A percentile compares a stretch with the other conserved stretches of the same genome.
These are phyloP conservation scores for Chaetomiaceae sp. DNA, from an alignment of 2,329 filamentous ascomycete genomes.

Conservation along the genomic window DNA sequence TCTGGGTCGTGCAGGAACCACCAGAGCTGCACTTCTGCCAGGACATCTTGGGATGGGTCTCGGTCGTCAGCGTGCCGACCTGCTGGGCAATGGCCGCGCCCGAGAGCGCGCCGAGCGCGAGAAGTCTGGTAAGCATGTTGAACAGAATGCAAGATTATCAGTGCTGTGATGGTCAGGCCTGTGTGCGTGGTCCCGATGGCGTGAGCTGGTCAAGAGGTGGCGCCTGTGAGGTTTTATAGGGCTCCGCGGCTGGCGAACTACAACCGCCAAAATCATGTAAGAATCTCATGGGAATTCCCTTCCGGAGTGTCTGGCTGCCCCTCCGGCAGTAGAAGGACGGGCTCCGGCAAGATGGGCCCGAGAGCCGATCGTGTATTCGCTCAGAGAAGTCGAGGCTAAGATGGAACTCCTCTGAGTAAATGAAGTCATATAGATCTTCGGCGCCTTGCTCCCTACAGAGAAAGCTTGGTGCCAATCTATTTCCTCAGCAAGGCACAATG, in stretches of 20 bases:
- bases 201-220: background rate
- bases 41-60: slow-evolving; percentile 47
- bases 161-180: background rate
- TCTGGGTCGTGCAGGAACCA: slow-evolving; percentile 44
- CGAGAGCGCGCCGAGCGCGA: background rate
- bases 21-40: slow-evolving; percentile 48
- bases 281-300: background rate
- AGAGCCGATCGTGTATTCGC: background rate
- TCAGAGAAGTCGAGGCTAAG: background rate
- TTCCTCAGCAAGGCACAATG: background rate
- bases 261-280: too few species aligned
- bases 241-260: too few species aligned
- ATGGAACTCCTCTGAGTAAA: background rate
- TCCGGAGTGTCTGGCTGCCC: background rate
- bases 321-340: background rate
- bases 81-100: slow-evolving; percentile 41
- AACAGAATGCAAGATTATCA: background rate
- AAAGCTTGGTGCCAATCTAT: slow-evolving; percentile 1
- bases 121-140: slow-evolving; percentile 2
- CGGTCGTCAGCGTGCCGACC: slow-evolving; percentile 41
- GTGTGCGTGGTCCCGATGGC: background rate
- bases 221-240: slow-evolving; percentile 1
- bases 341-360: slow-evolving; percentile 8
- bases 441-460: background rate
- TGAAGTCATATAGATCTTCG: background rate